Evolutionary conservation across 2,329 filamentous ascomycete species (phyloP).

Genomic region (Aureobasidium sp.): DNA sequence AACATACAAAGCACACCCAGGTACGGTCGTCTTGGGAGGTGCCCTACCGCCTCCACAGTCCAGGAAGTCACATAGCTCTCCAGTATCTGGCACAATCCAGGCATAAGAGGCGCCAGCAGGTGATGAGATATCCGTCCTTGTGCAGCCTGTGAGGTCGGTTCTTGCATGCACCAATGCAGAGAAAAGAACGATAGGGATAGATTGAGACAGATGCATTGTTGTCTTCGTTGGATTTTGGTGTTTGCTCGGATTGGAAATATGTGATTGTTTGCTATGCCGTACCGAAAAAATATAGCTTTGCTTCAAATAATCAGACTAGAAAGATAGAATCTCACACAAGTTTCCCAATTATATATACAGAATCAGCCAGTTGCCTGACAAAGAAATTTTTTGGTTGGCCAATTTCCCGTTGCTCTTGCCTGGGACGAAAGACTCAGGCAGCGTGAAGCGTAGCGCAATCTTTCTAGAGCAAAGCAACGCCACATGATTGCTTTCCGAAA

Average conservation of each 20-base stretch:
- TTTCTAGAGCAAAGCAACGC: background rate
- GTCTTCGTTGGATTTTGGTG: background rate
- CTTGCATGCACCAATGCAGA: slow-evolving; percentile 24
- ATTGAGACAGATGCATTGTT: background rate
- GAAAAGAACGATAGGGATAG: background rate
- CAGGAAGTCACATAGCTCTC: slow-evolving; percentile 56
- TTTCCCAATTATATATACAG: background rate
- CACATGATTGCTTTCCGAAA: background rate
- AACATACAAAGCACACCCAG: slow-evolving; percentile 51
- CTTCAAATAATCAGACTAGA: background rate
- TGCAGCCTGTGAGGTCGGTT: slow-evolving; percentile 39
- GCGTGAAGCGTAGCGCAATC: background rate
- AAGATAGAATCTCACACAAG: background rate
- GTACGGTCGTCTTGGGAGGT: slow-evolving; percentile 45
- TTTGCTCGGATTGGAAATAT: no score
- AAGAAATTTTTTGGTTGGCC: background rate
- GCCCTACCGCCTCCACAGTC: slow-evolving; percentile 63
- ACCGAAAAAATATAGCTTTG: background rate
- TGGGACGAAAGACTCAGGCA: background rate
- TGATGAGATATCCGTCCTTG: slow-evolving; percentile 31
- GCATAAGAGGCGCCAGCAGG: slow-evolving; percentile 42
- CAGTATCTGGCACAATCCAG: slow-evolving; percentile 56
- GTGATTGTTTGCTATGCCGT: background rate
- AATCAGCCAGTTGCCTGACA: background rate
- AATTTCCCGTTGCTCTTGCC: background rate